Conservation (phyloP, 371 early-diverging fungal genomes). For the Nematocida major region DNA sequence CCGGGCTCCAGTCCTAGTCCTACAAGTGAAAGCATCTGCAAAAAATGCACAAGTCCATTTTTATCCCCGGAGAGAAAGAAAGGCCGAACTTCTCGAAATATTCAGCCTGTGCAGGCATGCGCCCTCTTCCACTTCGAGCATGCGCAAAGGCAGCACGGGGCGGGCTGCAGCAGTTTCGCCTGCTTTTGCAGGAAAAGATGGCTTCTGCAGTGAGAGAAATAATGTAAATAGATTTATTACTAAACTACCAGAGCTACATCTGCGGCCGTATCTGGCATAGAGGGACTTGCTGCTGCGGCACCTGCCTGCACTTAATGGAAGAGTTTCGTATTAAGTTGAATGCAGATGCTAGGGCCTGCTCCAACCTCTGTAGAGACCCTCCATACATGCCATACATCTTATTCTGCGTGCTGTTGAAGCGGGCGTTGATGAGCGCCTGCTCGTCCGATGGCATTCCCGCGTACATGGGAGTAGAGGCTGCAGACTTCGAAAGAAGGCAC, state of each 20-base stretch:
- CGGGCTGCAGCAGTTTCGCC: no score
- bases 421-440: constrained; percentile 6
- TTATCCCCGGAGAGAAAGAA: no score
- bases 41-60: no score
- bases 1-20: constrained; percentile 93
- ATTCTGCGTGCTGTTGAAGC: neutral
- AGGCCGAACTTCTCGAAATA: no score
- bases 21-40: constrained; percentile 76
- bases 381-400: constrained; percentile 29
- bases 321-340: constrained; percentile 37
- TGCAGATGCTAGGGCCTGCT: constrained; percentile 35
- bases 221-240: constrained; percentile 18
- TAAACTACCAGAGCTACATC: neutral
- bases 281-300: neutral
- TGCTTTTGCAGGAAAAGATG: no score
- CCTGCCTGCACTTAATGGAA: constrained; percentile 18
- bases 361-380: neutral
- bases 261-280: constrained; percentile 1
- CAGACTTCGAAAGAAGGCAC: constrained; percentile 24
- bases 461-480: neutral
- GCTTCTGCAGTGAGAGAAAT: no score
- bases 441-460: neutral
- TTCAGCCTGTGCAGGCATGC: no score
- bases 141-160: no score
- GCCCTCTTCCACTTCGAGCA: no score